These are phyloP conservation scores for Pelagomonas calceolata DNA, from an alignment of 108 stramenopile species.

Conservation along the genomic window DNA sequence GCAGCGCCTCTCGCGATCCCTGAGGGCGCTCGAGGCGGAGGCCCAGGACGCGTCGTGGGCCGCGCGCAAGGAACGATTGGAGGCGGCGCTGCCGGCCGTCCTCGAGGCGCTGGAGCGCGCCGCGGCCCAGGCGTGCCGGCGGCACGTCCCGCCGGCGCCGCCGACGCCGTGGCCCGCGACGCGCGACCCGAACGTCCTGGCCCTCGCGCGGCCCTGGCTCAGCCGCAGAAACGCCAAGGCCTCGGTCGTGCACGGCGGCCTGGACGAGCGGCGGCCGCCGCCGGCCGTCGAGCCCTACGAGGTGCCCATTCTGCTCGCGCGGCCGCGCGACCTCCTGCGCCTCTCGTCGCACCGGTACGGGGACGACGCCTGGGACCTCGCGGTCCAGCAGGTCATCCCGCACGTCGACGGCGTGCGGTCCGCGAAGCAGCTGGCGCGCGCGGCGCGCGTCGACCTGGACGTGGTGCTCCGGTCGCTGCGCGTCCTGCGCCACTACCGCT, in stretches of 20 bases:
- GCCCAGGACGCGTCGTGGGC: too few relatives aligned
- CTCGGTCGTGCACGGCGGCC: too few relatives aligned
- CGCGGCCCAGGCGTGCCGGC: background rate
- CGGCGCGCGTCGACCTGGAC: constrained; percentile 73
- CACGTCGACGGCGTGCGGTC: constrained; percentile 73
- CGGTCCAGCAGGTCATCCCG: constrained; percentile 73
- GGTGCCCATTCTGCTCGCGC: background rate
- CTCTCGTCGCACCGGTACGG: constrained; percentile 12
- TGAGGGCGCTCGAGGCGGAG: constrained; percentile 62
- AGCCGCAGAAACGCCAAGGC: too few relatives aligned
- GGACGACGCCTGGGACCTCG: constrained; percentile 64
- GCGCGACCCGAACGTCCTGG: background rate
- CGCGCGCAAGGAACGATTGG: background rate
- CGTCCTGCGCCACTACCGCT: constrained; percentile 60
- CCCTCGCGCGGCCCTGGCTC: background rate
- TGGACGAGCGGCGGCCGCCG: background rate
- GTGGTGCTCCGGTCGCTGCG: constrained; percentile 66
- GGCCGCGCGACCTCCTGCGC: constrained; percentile 21
- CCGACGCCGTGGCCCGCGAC: background rate
- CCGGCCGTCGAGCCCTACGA: background rate
- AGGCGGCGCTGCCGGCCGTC: background rate
- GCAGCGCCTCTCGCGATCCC: constrained; percentile 14
- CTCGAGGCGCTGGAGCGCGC: background rate
- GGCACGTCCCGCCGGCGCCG: background rate
- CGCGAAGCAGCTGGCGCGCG: constrained; percentile 58